Evolutionary conservation across 495 filamentous ascomycete species (phyloP).

Genomic region (Immersiella caudata): DNA sequence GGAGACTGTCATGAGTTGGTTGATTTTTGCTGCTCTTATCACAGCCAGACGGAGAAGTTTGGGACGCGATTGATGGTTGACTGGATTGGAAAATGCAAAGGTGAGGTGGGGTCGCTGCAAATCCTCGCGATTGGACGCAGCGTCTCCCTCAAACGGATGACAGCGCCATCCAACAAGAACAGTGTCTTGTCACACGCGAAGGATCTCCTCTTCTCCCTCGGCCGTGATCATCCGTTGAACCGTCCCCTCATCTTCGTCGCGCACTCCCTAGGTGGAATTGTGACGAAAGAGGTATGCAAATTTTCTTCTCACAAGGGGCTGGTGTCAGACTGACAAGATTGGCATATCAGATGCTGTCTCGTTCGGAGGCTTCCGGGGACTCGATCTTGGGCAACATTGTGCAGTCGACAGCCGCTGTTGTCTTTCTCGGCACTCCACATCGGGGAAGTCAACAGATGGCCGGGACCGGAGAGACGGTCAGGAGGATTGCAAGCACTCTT

Average conservation of each 20-base stretch:
- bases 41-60: no score
- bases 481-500: slow-evolving; percentile 7
- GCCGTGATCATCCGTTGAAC: slow-evolving; percentile 16
- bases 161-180: slow-evolving; percentile 29
- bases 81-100: no score
- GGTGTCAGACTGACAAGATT: no score
- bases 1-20: no score
- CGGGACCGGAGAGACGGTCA: slow-evolving; percentile 14
- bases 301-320: no score
- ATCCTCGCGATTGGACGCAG: no score
- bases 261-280: slow-evolving; percentile 35
- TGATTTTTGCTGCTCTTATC: no score
- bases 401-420: slow-evolving; percentile 37
- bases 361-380: slow-evolving; percentile 2
- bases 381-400: slow-evolving; percentile 26
- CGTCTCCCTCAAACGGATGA: no score
- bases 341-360: not conserved
- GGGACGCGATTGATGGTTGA: no score
- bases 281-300: slow-evolving; percentile 22
- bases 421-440: slow-evolving; percentile 50
- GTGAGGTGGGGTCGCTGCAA: no score
- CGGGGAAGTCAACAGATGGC: slow-evolving; percentile 32
- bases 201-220: slow-evolving; percentile 38
- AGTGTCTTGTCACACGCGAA: slow-evolving; percentile 41
- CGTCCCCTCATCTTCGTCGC: slow-evolving; percentile 47